phyloP scores from a whole-genome alignment of 441 rosid genomes.

The Eutrema salsugineum region DNA sequence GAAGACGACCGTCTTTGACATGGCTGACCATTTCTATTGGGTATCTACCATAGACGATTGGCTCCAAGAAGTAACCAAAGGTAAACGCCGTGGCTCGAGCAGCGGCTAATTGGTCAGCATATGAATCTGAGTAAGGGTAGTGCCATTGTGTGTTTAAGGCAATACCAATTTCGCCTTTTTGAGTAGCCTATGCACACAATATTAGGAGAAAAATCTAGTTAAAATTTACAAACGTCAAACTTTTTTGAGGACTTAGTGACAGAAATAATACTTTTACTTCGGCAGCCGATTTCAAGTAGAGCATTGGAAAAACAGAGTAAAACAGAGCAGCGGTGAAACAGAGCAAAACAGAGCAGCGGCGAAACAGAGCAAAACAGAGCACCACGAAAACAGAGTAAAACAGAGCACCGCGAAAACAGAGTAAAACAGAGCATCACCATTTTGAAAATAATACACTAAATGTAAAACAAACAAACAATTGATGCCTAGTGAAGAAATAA shows the following conservation, averaged over 20 bases:
- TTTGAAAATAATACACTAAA: background rate
- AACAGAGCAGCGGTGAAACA: background rate
- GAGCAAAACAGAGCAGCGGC: background rate
- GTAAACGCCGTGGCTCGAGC: slow-evolving; percentile 30
- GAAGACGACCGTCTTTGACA: slow-evolving; percentile 36
- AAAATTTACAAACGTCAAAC: background rate
- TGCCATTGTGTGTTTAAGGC: slow-evolving; percentile 28
- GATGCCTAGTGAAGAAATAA: background rate
- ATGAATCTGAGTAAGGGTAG: slow-evolving; percentile 30
- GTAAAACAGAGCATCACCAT: background rate
- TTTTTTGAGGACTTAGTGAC: background rate
- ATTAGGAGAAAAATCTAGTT: background rate
- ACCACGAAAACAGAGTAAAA: background rate
- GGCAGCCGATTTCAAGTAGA: no score
- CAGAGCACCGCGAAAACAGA: background rate
- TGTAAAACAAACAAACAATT: background rate
- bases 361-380: background rate
- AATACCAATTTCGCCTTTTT: slow-evolving; percentile 41
- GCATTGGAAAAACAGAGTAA: background rate
- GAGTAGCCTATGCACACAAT: slow-evolving; percentile 15
- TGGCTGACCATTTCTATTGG: slow-evolving; percentile 34
- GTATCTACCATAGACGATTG: slow-evolving; percentile 34
- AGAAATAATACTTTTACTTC: no score
- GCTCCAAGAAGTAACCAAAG: slow-evolving; percentile 35
- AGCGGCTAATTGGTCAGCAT: slow-evolving; percentile 29